Evolutionary conservation across 305 asterid species (phyloP).

Genomic region (Ajuga reptans): DNA sequence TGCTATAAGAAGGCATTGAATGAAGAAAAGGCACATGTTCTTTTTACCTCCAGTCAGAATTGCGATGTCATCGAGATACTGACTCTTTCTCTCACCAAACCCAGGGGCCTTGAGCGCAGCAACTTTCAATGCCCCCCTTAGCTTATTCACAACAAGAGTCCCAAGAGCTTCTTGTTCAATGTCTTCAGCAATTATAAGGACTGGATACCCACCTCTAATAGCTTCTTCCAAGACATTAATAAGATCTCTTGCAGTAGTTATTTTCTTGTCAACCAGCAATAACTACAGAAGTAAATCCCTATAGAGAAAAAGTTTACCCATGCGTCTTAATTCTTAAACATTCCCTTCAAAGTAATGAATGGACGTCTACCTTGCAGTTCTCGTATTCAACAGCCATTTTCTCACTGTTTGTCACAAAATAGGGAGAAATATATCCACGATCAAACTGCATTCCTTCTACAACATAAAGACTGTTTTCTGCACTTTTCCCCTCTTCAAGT

Average conservation of each 20-base stretch:
- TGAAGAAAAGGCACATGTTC: too few relatives aligned
- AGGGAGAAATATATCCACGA: conserved; percentile 85
- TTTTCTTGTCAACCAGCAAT: conserved; percentile 78
- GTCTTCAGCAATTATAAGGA: conserved; percentile 75
- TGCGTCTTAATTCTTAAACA: too few relatives aligned
- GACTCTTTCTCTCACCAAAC: conserved; percentile 86
- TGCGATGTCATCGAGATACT: conserved; percentile 86
- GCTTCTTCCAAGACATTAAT: conserved; percentile 72
- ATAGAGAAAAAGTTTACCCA: not conserved
- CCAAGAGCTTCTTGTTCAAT: conserved; percentile 94
- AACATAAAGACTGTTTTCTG: conserved; percentile 63
- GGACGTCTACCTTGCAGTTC: conserved; percentile 58
- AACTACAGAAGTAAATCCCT: conserved; percentile 34
- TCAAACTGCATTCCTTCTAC: conserved; percentile 97
- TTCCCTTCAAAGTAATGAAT: too few relatives aligned
- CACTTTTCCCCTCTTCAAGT: conserved; percentile 84
- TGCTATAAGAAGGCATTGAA: too few relatives aligned
- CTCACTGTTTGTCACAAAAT: conserved; percentile 77
- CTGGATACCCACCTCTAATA: conserved; percentile 64
- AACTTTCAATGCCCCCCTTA: conserved; percentile 73
- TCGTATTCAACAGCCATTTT: conserved; percentile 81
- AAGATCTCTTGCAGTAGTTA: conserved; percentile 80
- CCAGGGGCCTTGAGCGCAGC: conserved; percentile 96
- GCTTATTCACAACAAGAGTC: conserved; percentile 81
- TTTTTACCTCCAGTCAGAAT: conserved; percentile 64